Percentiles rank a stretch among this genome's conserved stretches.
Evolutionary conservation across 345 rosid species (phyloP).

Genomic region (Moricandia arvensis): DNA sequence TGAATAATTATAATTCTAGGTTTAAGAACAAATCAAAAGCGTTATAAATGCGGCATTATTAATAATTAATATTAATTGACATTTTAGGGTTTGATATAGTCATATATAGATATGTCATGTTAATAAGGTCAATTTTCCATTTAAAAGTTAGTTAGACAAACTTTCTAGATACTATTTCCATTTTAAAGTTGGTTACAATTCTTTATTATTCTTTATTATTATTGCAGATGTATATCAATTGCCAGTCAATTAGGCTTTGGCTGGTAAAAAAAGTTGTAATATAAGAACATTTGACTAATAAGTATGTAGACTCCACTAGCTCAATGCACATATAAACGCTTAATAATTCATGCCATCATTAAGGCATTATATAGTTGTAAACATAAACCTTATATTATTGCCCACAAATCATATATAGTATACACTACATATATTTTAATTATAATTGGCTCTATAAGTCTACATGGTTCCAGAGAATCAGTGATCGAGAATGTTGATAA

Average conservation of each 20-base stretch:
- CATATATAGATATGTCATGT: not conserved
- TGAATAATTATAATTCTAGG: not conserved
- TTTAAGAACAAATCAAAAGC: not conserved
- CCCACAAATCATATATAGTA: not conserved
- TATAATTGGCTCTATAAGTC: not conserved
- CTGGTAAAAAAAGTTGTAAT: not conserved
- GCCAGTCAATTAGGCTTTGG: not conserved
- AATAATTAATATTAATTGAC: not conserved
- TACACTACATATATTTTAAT: not conserved
- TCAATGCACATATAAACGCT: slow-evolving; percentile 9
- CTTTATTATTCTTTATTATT: not conserved
- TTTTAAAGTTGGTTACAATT: not conserved
- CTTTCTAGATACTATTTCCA: too few species aligned
- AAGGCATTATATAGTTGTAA: not conserved
- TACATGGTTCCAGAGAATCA: not conserved
- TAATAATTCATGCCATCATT: slow-evolving; percentile 17
- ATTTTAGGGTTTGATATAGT: not conserved
- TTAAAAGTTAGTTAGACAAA: too few species aligned
- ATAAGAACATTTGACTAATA: not conserved
- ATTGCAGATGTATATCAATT: not conserved
- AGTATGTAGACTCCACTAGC: slow-evolving; percentile 17
- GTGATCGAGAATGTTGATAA: slow-evolving; percentile 6
- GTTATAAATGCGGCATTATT: not conserved
- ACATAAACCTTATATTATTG: not conserved
- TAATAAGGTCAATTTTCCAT: not conserved